Evolutionary conservation across 306 rosid genomes (phyloP), one percentile per base, ranked within the genome.

Genomic region (Boehmeria nivea): DNA sequence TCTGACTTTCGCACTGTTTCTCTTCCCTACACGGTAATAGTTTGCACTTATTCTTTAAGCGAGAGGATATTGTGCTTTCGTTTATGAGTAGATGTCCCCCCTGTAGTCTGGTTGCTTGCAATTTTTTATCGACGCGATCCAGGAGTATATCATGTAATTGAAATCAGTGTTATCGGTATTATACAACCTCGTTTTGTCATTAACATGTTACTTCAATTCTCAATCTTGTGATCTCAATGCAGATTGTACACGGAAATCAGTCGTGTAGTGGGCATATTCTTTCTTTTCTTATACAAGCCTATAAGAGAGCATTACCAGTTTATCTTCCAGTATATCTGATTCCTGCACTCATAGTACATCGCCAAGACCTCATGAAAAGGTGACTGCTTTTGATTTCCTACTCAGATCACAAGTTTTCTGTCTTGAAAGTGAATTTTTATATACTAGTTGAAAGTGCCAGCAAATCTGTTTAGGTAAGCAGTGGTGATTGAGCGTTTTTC

Each of bases 261-360:
- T 75, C 96, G 42, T 93, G 95, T 67, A 16, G 78, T 44, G 87
- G 64, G 24, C 99, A 87, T 54, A 15, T 79, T 59, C 11, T 87
- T 65, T 81, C 95, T 43, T 93, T 83, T 77, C 84, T 87, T 57
- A 27, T 82, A 69, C 86, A 85, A 76, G 94, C 91, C 70, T 93
- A 85, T 77, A 75, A 81, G 76, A 93, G 95, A 72, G 95, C 99
- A 2, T 45, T 87, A 66, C 95, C 96, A 9, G 99, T 93, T 63
- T 93, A 93, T 68, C 88, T 93, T 54, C 99, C 96, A 4, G 96
- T 93, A 22, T 87, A 93, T 77, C 74, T 93, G 63, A 75, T 87
- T 71, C 96, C 99, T 18, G 99, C 99, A 22, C 83, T 93, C 51
- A 76, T 93, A 64, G 99, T 87, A 72, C 99, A 85, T 58, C 85